Evolutionary conservation across 1,284 basidiomycete species (phyloP), one percentile per base, ranked within the genome.

Genomic region (Ustilago bromivora): DNA sequence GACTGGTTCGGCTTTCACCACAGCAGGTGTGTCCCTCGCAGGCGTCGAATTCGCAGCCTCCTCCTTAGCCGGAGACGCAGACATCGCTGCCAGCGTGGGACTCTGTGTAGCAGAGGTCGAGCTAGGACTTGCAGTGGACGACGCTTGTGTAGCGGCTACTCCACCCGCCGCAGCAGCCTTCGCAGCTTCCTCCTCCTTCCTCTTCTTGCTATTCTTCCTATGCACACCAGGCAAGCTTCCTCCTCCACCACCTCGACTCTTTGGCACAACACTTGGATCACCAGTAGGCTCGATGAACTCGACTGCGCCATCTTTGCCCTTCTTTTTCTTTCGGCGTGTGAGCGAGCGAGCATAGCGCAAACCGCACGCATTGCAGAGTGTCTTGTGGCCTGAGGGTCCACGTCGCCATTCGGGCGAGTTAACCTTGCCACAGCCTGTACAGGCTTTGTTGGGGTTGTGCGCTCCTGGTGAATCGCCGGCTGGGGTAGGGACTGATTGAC

Each of bases 381-480:
- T 83, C 67, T 86, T 86, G 68, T 82, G 78, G 6, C 84, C 84
- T 4, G 80, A 73, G 1, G 84, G 84, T 2, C 84, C 84, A 86
- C 96, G 95, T 82, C 95, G 89, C 95, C 95, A 98, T 86, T 98
- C 96, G 0, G 95, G 95, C 80, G 93, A 94, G 60, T 92, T 91
- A 13, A 91, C 75, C 54, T 82, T 86, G 38, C 85, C 85, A 56
- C 86, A 87, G 60, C 84, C 85, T 8, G 81, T 78, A 79, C 86
- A 87, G 13, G 66, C 61, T 55, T 84, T 85, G 62, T 72, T 73
- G 19, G 70, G 59, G 15, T 46, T 58, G 43, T 23, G 10, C 6
- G 43, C 43, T 51, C 28, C 23, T 1, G 70, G 70, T 2, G 70
- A 66, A 32, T 53, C 63, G 19, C 32, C 60, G 17, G 38, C 59